Percentiles rank a stretch among this genome's conserved stretches.
Conservation (phyloP, 2,329 filamentous ascomycete genomes). For the Chrysosporium keratinophilum region DNA sequence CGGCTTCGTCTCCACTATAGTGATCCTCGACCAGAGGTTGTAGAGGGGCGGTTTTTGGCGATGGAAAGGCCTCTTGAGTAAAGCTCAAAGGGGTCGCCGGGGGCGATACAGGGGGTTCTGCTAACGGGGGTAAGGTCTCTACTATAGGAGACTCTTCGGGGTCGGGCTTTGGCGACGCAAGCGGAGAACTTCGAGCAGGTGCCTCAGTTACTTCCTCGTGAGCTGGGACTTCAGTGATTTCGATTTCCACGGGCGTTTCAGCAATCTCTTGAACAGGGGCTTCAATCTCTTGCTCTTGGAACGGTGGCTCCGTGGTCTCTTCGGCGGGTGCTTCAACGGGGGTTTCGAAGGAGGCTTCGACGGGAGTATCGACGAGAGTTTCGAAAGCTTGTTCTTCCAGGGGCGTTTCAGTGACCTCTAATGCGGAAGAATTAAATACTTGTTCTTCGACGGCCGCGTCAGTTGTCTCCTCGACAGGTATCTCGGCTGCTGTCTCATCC, state of each 20-base stretch:
- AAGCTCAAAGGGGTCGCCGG: constrained; percentile 13
- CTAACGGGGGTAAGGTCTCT: constrained; percentile 16
- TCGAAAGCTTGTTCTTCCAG: no score
- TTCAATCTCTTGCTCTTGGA: background rate
- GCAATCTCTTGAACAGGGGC: background rate
- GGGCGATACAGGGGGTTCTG: constrained; percentile 13
- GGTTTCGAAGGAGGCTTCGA: no score
- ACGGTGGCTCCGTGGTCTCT: background rate
- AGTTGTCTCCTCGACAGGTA: no score
- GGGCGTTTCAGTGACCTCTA: no score
- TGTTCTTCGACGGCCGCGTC: no score
- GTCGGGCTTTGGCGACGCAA: constrained; percentile 8
- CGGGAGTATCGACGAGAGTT: no score
- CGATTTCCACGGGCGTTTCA: background rate
- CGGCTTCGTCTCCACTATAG: background rate
- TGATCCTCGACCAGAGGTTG: constrained; percentile 8
- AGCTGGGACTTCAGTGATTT: no score
- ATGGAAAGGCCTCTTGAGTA: constrained; percentile 5
- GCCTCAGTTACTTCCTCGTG: background rate
- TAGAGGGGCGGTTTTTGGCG: background rate
- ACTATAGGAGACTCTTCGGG: constrained; percentile 14
- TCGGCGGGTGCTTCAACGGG: no score
- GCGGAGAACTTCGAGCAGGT: constrained; percentile 12
- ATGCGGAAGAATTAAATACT: no score
- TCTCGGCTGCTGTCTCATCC: no score